Percentiles rank a stretch among this genome's conserved stretches.
phyloP scores from a whole-genome alignment of 306 rosid genomes.

The Pachyrhizus erosus region DNA sequence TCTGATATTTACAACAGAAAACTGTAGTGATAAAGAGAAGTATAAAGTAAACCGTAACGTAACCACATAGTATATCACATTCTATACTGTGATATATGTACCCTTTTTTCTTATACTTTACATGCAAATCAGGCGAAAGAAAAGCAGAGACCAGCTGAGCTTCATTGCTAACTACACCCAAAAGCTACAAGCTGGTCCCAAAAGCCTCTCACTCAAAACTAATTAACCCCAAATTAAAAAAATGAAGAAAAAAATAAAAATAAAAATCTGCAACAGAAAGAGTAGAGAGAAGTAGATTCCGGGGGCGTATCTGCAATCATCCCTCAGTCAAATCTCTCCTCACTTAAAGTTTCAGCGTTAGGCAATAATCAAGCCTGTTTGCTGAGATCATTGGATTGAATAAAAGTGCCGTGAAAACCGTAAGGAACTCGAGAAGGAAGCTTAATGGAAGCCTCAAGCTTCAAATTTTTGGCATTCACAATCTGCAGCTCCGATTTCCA shows the following conservation, averaged over 20 bases:
- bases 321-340: conserved; percentile 81
- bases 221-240: conserved; percentile 19
- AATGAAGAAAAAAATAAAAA: neutral
- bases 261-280: conserved; percentile 22
- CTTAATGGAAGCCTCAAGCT: conserved; percentile 73
- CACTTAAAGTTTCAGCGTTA: neutral
- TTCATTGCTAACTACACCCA: conserved; percentile 59
- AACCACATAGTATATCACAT: conserved; percentile 40
- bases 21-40: conserved; percentile 42
- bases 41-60: conserved; percentile 44
- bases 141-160: conserved; percentile 92
- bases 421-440: conserved; percentile 93
- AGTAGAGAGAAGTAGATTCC: conserved; percentile 61
- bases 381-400: conserved; percentile 62
- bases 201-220: conserved; percentile 55
- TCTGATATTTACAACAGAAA: conserved; percentile 47
- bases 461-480: conserved; percentile 74
- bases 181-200: conserved; percentile 86
- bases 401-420: conserved; percentile 96
- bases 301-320: conserved; percentile 75
- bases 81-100: conserved; percentile 36
- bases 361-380: conserved; percentile 51
- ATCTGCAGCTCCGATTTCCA: conserved; percentile 82
- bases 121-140: conserved; percentile 56
- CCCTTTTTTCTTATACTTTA: conserved; percentile 13